Evolutionary conservation across 768 basidiomycete genomes (phyloP), one percentile per base, ranked within the genome.

Genomic region (Mycena leptocephala): DNA sequence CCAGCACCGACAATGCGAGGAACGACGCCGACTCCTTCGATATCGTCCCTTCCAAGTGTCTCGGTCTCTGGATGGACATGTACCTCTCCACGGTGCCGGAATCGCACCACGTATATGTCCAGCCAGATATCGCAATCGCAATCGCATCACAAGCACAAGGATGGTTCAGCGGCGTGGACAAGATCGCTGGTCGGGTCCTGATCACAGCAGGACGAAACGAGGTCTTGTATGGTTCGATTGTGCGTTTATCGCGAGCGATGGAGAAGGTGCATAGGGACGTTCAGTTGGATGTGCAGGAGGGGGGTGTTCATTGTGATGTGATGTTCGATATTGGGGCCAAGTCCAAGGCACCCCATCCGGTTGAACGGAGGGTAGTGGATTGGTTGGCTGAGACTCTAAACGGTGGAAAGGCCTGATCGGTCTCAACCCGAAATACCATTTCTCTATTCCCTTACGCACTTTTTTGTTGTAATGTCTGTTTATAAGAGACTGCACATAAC

Each of bases 271-370:
- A 74, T 11, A 4, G 26, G 14, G 66, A 74, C 28, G 24, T 69
- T 10, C 58, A 39, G 58, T 18, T 68, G 18, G 66, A 69, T 43
- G 30, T 69, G 20, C 73, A 74, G n/a, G 67, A 69, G 0, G 61
- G 30, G 14, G 72, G 72, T 9, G 72, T 68, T n/a, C 72, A 74
- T 22, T 67, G 65, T 24, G 70, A 72, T 64, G 32, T 28, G 5
- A 55, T 72, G 48, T 72, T 72, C 62, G 72, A 74, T 41, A 59
- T 74, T 41, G 72, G 10, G n/a, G 72, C 72, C 16, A 62, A 53
- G 53, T 67, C 72, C 7, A 73, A 8, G 26, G 24, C 55, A 4
- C 63, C 72, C 5, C 72, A 74, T 39, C 35, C 65, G 9, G 48
- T 37, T 2, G 65, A 67, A 48, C 13, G 41, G 20, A 33, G 30